These are phyloP conservation scores for Ceratocystis ficicola DNA, from an alignment of 2,329 filamentous ascomycete genomes.

Conservation along the genomic window DNA sequence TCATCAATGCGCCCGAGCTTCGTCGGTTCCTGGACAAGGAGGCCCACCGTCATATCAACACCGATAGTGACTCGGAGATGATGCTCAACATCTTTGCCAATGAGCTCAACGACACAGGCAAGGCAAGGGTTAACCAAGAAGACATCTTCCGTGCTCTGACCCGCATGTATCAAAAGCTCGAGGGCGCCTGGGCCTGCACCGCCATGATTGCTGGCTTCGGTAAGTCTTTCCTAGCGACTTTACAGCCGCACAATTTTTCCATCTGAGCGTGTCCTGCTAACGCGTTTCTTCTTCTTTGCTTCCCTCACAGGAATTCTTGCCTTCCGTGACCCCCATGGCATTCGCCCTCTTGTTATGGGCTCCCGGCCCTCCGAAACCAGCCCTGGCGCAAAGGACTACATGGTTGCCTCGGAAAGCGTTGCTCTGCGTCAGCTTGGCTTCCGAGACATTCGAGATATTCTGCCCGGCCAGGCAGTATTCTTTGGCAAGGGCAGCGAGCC, in stretches of 20 bases:
- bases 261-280: background rate
- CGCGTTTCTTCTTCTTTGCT: constrained; percentile 35
- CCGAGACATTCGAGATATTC: constrained; percentile 59
- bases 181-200: constrained; percentile 68
- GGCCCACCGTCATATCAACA: constrained; percentile 78
- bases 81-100: constrained; percentile 74
- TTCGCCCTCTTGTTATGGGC: constrained; percentile 70
- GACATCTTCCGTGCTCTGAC: constrained; percentile 63
- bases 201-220: constrained; percentile 75
- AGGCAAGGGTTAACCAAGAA: constrained; percentile 64
- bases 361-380: constrained; percentile 54
- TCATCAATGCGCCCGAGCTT: constrained; percentile 63
- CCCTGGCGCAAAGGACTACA: constrained; percentile 62
- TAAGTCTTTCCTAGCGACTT: constrained; percentile 23
- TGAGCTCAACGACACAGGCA: constrained; percentile 67
- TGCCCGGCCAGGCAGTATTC: constrained; percentile 75
- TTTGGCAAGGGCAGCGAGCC: constrained; percentile 65
- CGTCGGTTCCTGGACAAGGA: constrained; percentile 61
- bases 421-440: constrained; percentile 74
- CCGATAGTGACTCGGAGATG: constrained; percentile 80
- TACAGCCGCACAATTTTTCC: background rate
- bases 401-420: constrained; percentile 82
- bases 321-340: constrained; percentile 42
- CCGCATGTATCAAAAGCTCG: constrained; percentile 59
- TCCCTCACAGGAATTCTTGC: constrained; percentile 5